These are phyloP conservation scores for Fusarium tupiense DNA, from an alignment of 2,329 filamentous ascomycete species.

Conservation along the genomic window DNA sequence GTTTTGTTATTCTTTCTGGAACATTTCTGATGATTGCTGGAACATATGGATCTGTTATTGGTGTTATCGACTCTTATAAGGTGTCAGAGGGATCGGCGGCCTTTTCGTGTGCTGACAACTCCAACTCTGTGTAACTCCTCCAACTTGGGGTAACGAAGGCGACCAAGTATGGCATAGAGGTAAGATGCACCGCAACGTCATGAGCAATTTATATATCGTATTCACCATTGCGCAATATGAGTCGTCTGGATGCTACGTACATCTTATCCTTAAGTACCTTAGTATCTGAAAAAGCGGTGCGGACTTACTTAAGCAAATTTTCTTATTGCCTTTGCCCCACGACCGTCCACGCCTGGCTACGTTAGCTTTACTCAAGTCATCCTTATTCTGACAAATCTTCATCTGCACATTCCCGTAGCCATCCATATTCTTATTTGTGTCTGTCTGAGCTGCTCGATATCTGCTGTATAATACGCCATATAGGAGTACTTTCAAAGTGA, in stretches of 20 bases:
- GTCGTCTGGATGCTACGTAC: neutral
- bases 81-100: constrained; percentile 49
- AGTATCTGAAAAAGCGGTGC: constrained; percentile 27
- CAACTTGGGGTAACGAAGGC: neutral
- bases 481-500: neutral
- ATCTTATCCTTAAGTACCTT: neutral
- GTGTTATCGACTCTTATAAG: constrained; percentile 48
- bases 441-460: neutral
- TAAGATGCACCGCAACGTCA: neutral
- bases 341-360: neutral
- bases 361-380: neutral
- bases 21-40: constrained; percentile 56
- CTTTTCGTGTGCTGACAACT: constrained; percentile 57
- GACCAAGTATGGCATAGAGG: neutral
- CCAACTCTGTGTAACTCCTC: constrained; percentile 38
- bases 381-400: neutral
- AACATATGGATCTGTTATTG: constrained; percentile 56
- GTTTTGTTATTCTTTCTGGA: constrained; percentile 32
- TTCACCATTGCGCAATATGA: neutral
- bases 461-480: neutral
- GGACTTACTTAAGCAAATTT: constrained; percentile 22
- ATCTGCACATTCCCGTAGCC: neutral
- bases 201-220: neutral
- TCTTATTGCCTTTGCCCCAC: constrained; percentile 13
- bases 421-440: neutral